phyloP scores from a whole-genome alignment of 345 rosid species.

The Cochlearia excelsa region DNA sequence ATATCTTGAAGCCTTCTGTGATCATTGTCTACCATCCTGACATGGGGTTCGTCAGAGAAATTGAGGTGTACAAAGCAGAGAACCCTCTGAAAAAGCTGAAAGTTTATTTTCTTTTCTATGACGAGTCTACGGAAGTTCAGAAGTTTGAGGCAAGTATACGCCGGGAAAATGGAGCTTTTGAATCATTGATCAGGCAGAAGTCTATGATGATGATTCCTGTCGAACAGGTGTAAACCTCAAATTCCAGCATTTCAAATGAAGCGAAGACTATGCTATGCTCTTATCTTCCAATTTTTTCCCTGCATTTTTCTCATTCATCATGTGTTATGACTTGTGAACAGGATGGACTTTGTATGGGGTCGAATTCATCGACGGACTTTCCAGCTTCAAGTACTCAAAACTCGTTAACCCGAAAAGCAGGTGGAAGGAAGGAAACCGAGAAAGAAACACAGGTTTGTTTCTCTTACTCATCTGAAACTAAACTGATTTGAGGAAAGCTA shows the following conservation, averaged over 20 bases:
- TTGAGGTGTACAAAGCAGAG: conserved; percentile 92
- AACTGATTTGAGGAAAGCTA: not conserved
- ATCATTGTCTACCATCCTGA: conserved; percentile 92
- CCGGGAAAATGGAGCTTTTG: conserved; percentile 91
- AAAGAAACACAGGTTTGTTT: conserved; percentile 80
- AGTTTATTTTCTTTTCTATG: conserved; percentile 91
- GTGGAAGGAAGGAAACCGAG: conserved; percentile 84
- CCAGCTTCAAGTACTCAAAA: conserved; percentile 73
- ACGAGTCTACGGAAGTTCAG: conserved; percentile 85
- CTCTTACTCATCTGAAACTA: not conserved
- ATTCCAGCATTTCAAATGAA: not conserved
- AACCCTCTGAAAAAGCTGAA: conserved; percentile 71
- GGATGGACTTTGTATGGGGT: conserved; percentile 68
- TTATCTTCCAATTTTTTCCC: not conserved
- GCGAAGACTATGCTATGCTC: not conserved
- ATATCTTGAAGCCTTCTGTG: conserved; percentile 68
- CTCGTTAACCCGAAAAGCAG: conserved; percentile 83
- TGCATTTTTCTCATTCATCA: conserved; percentile 10
- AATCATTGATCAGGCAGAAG: conserved; percentile 92
- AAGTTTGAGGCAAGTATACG: conserved; percentile 96
- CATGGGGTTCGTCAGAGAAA: conserved; percentile 78
- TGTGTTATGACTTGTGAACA: conserved; percentile 34
- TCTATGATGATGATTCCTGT: conserved; percentile 95
- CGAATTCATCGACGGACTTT: conserved; percentile 49
- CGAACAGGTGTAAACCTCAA: conserved; percentile 60